Evolutionary conservation across 345 rosid genomes (phyloP), one percentile per base, ranked within the genome.

Genomic region (Lepidium didymum): DNA sequence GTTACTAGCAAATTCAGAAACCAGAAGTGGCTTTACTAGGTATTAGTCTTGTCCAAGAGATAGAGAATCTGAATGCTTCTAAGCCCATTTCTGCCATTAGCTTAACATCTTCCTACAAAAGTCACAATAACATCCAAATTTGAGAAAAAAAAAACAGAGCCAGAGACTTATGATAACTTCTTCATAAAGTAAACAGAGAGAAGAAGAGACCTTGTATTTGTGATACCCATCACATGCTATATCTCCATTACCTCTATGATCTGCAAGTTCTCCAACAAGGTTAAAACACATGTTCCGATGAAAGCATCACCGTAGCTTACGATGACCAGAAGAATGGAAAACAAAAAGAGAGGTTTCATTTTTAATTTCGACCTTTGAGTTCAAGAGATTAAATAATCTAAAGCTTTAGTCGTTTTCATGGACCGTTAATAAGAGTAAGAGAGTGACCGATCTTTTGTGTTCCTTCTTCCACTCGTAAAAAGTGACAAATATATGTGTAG

Each of bases 31-130:
- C 15, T 67, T 7, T 82, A 90, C 95, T 58, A 10, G 89, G 97
- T 41, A 88, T 86, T 21, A 91, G 88, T 44, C 96, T 86, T n/a
- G 96, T 61, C 96, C 89, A 88, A 10, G 92, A 91, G 75, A 91
- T 88, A 38, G 96, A 91, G 74, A 84, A 86, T 79, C 85, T 86
- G 60, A 82, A 91, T 60, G 91, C 83, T 50, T 84, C 83, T 56
- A 88, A 78, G 9, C 89, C 89, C 34, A 77, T 80, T 21, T 82
- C 78, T 45, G 31, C 86, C 96, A 91, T 91, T 14, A 88, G 80
- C 73, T 79, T 80, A 29, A 88, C 96, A 78, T 91, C 97, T 78
- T 91, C 89, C 92, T 87, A 76, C 64, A 47, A 8, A 44, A 21
- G 52, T 23, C 40, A 63, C 21, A 63, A 15, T 27, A 10, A 44